Evolutionary conservation across 164 flowering plant species (phyloP).

Genomic region (Piper betle): DNA sequence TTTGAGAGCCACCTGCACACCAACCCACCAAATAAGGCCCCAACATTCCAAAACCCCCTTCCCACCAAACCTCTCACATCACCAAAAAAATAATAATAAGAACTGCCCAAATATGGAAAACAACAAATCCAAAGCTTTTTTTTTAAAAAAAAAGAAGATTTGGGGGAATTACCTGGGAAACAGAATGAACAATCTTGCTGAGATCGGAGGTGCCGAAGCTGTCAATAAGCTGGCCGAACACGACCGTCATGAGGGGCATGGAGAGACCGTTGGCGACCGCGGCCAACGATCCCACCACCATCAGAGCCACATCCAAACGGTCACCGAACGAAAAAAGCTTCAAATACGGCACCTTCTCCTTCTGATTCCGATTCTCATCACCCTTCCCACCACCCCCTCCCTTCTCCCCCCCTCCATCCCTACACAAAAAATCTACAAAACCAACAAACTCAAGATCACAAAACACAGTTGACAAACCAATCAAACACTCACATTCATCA

Average conservation of each 20-base stretch:
- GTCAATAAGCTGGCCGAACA: constrained; percentile 11
- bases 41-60: neutral
- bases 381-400: neutral
- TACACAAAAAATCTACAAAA: neutral
- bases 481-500: too few species aligned
- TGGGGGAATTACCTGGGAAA: constrained; percentile 3
- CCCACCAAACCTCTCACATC: too few species aligned
- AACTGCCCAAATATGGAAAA: too few species aligned
- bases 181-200: constrained; percentile 2
- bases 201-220: constrained; percentile 1
- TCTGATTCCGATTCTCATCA: neutral
- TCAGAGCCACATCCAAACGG: constrained; percentile 5
- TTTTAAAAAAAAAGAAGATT: too few species aligned
- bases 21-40: neutral
- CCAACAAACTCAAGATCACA: too few species aligned
- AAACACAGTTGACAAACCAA: too few species aligned
- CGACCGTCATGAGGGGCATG: constrained; percentile 10
- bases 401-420: neutral
- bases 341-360: constrained; percentile 7
- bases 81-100: too few species aligned
- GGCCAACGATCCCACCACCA: constrained; percentile 6
- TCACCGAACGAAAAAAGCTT: constrained; percentile 10
- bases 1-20: constrained; percentile 28
- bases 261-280: constrained; percentile 7
- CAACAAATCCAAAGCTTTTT: too few species aligned